Evolutionary conservation across 495 filamentous ascomycete genomes (phyloP).

Genomic region (Neurospora sp.): DNA sequence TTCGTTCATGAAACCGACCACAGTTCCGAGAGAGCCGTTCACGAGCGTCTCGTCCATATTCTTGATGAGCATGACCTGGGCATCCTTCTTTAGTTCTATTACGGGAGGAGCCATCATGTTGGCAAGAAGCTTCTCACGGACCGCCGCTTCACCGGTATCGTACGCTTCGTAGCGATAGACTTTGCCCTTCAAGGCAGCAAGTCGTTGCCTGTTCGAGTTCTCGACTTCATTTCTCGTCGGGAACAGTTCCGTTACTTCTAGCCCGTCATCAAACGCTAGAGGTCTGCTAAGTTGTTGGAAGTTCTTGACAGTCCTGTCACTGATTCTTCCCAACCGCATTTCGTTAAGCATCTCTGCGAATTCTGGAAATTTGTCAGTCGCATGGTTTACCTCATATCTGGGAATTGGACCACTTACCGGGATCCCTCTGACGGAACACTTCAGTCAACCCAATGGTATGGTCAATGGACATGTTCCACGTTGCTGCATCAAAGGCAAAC

Average conservation of each 20-base stretch:
- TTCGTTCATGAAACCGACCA: constrained; percentile 81
- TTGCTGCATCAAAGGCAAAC: constrained; percentile 85
- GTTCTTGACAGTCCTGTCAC: constrained; percentile 52
- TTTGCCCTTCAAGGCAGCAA: constrained; percentile 60
- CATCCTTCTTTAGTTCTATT: constrained; percentile 77
- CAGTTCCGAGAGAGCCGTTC: constrained; percentile 84
- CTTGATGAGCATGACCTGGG: constrained; percentile 99
- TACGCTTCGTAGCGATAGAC: constrained; percentile 54
- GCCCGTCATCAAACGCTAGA: constrained; percentile 59
- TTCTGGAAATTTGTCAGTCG: constrained; percentile 31
- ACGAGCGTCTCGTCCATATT: constrained; percentile 92
- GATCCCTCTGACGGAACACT: constrained; percentile 92
- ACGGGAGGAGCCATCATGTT: constrained; percentile 85
- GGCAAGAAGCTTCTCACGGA: constrained; percentile 67
- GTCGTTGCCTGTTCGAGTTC: constrained; percentile 64
- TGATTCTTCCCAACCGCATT: constrained; percentile 82
- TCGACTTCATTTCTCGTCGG: constrained; percentile 89
- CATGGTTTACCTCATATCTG: neutral
- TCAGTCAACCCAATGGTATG: constrained; percentile 94
- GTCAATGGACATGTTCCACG: constrained; percentile 85
- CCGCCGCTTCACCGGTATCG: constrained; percentile 64
- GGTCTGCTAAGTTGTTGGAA: constrained; percentile 65
- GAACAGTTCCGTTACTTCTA: constrained; percentile 91
- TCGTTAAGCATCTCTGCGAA: constrained; percentile 96
- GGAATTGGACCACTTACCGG: constrained; percentile 40